Base-by-base conservation (phyloP, 345 rosid genomes). In the Cardamine resedifolia region DNA sequence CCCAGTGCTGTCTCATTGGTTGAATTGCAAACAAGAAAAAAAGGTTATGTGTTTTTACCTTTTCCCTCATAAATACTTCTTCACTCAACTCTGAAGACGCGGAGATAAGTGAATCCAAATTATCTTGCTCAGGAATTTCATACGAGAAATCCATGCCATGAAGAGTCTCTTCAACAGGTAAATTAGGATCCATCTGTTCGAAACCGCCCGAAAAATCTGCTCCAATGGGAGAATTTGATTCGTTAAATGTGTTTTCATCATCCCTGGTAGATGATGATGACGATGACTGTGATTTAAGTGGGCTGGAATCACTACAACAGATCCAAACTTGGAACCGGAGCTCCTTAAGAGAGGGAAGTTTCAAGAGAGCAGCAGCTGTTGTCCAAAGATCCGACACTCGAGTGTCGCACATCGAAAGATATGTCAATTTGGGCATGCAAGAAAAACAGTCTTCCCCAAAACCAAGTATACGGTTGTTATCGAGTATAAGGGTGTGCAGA, bases 321-420 rank as follows among this genome's bases (percentile, higher is more conserved):
- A 89, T 18, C 96, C 89, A 88, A 61, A 72, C 80, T 44, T 94
- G 98, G 73, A 94, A 91, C 75, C 91, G 75, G 48, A 94, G 87
- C 52, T 85, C 95, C 23, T 68, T 62, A 74, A 91, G 77, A 76
- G 89, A 84, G 41, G 80, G 85, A 53, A 94, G 92, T 73, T 85
- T 94, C 61, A 84, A 84, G 78, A 94, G 88, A 55, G 92, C 96
- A 0, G 95, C 88, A 10, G 80, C 28, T 16, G 98, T 78, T 23
- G 91, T 91, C 97, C 96, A 91, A 72, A 94, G 91, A 83, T 94
- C 89, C 11, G 90, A 73, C 53, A 94, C 82, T 79, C 82, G 75
- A 39, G 97, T 91, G 68, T 81, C 92, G 30, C 98, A 91, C 95
- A 91, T 83, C 2, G 98, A 89, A 68, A 94, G 90, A 71, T 70